Percentiles rank a stretch among this genome's conserved stretches.
These are phyloP conservation scores for Penicillium bialowiezense DNA, from an alignment of 495 filamentous ascomycete species.

Conservation along the genomic window DNA sequence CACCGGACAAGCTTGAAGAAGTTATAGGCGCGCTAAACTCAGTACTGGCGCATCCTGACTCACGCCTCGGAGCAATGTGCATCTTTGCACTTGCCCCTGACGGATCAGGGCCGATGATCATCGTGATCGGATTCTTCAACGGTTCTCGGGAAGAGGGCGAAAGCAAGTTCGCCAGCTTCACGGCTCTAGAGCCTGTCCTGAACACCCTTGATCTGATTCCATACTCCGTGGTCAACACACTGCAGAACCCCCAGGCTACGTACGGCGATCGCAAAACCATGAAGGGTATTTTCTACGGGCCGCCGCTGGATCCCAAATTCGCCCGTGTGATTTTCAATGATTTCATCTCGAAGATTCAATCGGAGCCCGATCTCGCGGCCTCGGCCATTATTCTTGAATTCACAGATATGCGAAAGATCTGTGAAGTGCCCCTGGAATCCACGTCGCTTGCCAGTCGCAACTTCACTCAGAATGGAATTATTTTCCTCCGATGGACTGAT, in stretches of 20 bases:
- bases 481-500: constrained; percentile 32
- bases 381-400: constrained; percentile 34
- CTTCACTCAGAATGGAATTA: constrained; percentile 34
- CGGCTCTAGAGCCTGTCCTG: constrained; percentile 32
- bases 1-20: constrained; percentile 33
- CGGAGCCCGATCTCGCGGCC: constrained; percentile 16
- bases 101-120: constrained; percentile 33
- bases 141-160: constrained; percentile 42
- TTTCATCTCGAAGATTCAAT: constrained; percentile 31
- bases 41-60: constrained; percentile 28
- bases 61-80: constrained; percentile 35
- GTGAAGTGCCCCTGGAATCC: constrained; percentile 18
- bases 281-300: constrained; percentile 49
- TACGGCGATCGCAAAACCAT: constrained; percentile 42
- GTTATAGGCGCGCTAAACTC: constrained; percentile 42
- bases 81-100: constrained; percentile 37
- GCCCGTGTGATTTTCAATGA: constrained; percentile 35
- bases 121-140: constrained; percentile 49
- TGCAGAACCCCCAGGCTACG: constrained; percentile 40
- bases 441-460: constrained; percentile 34
- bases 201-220: constrained; percentile 41
- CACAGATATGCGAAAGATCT: constrained; percentile 34
- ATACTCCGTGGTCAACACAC: constrained; percentile 40
- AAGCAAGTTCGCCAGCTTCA: constrained; percentile 34
- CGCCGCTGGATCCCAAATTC: constrained; percentile 35